These are phyloP conservation scores for Apiospora pterosperma DNA, from an alignment of 2,329 filamentous ascomycete species.

Conservation along the genomic window DNA sequence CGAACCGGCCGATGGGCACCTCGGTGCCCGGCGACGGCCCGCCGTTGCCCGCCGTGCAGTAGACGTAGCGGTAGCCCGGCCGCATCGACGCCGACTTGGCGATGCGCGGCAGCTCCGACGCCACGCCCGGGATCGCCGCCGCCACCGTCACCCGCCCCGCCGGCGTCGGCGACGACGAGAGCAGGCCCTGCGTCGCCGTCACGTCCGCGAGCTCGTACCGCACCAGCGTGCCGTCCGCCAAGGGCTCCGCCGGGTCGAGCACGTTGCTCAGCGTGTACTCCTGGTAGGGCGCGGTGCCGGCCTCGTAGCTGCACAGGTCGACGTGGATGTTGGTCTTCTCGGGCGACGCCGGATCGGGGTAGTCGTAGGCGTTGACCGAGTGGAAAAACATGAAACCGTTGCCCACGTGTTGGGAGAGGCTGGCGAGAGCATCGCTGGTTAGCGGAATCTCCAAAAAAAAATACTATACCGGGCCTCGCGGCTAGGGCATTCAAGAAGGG, in stretches of 20 bases:
- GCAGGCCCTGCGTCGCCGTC: background rate
- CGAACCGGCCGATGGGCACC: conserved; percentile 13
- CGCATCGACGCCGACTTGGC: conserved; percentile 13
- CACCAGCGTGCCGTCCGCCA: conserved; percentile 8
- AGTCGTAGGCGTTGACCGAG: conserved; percentile 17
- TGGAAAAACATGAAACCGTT: conserved; percentile 16
- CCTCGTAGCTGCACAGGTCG: conserved; percentile 16
- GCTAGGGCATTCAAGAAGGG: too few relatives aligned
- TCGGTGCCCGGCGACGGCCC: conserved; percentile 11
- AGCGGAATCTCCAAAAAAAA: background rate
- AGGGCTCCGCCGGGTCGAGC: conserved; percentile 6
- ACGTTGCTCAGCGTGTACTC: conserved; percentile 30
- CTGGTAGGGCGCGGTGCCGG: conserved; percentile 7
- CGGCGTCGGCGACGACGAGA: background rate
- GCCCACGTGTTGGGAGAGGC: conserved; percentile 9
- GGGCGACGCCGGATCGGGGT: conserved; percentile 7
- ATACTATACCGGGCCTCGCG: too few relatives aligned
- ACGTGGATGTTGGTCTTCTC: conserved; percentile 12
- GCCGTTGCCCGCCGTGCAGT: conserved; percentile 13
- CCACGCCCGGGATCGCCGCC: conserved; percentile 12
- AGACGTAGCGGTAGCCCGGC: conserved; percentile 14
- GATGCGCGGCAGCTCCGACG: conserved; percentile 15
- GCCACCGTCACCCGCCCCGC: conserved; percentile 10
- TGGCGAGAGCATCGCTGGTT: background rate
- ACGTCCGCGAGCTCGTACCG: conserved; percentile 14